A percentile compares a stretch with the other conserved stretches of the same genome.
These are phyloP conservation scores for Entophlyctis helioformis DNA, from an alignment of 192 early-diverging fungal species.

Conservation along the genomic window DNA sequence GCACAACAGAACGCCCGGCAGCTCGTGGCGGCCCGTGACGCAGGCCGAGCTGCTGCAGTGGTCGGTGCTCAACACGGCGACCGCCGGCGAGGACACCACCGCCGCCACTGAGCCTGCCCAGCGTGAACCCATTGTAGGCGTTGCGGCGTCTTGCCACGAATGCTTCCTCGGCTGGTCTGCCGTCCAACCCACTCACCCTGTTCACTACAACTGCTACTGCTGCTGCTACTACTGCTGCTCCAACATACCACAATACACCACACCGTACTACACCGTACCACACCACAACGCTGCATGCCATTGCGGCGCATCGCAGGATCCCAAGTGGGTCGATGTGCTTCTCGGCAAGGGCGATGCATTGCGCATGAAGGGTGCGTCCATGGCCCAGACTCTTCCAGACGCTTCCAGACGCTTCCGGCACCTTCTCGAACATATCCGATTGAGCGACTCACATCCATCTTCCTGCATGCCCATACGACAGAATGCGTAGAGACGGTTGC, in stretches of 20 bases:
- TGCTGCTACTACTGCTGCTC: too few species aligned
- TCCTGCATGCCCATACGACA: neutral
- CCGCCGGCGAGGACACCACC: constrained; percentile 55
- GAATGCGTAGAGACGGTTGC: constrained; percentile 67
- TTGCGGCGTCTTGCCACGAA: too few species aligned
- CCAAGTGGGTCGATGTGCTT: constrained; percentile 82
- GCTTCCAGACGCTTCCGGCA: neutral
- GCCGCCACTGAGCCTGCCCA: neutral
- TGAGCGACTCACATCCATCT: neutral
- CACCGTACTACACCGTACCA: neutral
- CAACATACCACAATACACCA: neutral
- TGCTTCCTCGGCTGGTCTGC: neutral
- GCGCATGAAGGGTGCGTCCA: constrained; percentile 54
- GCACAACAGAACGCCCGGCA: too few species aligned
- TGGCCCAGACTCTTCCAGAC: neutral
- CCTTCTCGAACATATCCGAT: neutral
- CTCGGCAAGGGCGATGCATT: constrained; percentile 83
- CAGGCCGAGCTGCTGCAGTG: constrained; percentile 65
- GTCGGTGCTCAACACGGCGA: constrained; percentile 66
- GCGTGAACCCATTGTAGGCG: constrained; percentile 12
- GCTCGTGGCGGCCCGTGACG: constrained; percentile 9
- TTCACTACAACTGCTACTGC: too few species aligned
- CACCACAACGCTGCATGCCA: neutral
- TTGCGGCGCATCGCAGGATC: constrained; percentile 38
- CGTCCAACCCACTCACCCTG: neutral